Conservation (phyloP, 192 early-diverging fungal genomes). For the Pilobolus umbonatus region DNA sequence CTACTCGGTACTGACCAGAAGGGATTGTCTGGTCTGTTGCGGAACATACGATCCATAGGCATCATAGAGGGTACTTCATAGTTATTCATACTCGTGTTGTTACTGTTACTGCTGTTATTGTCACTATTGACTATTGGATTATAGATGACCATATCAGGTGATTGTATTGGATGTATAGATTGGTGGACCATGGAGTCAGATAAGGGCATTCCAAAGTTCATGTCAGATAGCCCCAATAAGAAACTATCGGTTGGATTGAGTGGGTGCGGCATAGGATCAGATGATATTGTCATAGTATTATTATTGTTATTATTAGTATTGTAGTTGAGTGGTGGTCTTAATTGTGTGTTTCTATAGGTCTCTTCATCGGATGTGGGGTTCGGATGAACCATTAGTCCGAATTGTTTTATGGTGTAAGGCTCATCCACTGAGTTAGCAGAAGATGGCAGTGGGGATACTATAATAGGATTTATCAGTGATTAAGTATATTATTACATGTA, state of each 20-base stretch:
- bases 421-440: neutral
- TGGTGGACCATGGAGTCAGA: no score
- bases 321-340: neutral
- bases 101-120: no score
- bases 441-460: neutral
- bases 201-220: neutral
- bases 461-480: neutral
- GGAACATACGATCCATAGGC: no score
- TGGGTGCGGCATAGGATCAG: neutral
- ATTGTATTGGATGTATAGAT: no score
- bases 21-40: constrained; percentile 32
- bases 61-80: no score
- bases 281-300: constrained; percentile 1
- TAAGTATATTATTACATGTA: neutral
- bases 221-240: neutral
- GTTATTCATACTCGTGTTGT: no score
- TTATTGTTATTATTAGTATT: neutral
- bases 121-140: no score
- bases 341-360: no score
- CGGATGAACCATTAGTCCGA: neutral
- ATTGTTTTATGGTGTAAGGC: neutral
- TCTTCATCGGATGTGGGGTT: neutral
- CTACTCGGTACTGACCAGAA: constrained; percentile 36
- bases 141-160: no score
- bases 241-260: neutral